Percentiles rank a stretch among this genome's conserved stretches.
These are phyloP conservation scores for Cinnamomum micranthum DNA, from an alignment of 164 flowering plant species.

Conservation along the genomic window DNA sequence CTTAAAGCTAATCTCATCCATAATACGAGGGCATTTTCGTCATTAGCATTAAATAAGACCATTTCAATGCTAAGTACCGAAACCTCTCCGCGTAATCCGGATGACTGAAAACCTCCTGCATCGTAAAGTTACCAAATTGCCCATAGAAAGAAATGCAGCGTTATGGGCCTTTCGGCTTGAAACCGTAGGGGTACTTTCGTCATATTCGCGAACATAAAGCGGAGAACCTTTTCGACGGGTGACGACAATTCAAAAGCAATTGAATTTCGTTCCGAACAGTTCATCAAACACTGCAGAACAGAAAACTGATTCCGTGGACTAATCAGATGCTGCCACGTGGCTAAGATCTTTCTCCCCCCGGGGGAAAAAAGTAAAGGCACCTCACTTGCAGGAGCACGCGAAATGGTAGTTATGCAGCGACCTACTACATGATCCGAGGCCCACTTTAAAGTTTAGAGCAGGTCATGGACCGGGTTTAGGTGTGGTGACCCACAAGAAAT, in stretches of 20 bases:
- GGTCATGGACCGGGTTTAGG: too few relatives aligned
- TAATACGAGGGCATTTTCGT: constrained; percentile 1
- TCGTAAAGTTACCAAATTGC: not conserved
- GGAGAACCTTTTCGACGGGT: not conserved
- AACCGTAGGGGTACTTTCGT: constrained; percentile 1
- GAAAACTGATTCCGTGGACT: not conserved
- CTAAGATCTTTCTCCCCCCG: not conserved
- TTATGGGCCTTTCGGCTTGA: not conserved
- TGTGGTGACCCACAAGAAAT: too few relatives aligned
- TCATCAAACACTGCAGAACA: constrained; percentile 3
- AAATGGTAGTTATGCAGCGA: not conserved
- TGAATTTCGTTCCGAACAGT: constrained; percentile 5
- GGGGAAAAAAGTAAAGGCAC: not conserved
- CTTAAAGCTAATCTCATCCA: not conserved
- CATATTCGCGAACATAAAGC: not conserved
- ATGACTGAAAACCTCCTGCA: not conserved
- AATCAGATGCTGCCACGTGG: constrained; percentile 8
- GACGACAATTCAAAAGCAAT: constrained; percentile 7
- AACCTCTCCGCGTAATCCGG: constrained; percentile 16
- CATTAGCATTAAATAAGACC: not conserved
- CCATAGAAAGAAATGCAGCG: not conserved
- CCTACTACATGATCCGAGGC: not conserved
- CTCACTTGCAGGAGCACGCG: not conserved
- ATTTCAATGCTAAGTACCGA: not conserved
- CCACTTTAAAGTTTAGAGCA: too few relatives aligned